Conservation (phyloP, 1,284 basidiomycete species). For the Boletus calvinii region DNA sequence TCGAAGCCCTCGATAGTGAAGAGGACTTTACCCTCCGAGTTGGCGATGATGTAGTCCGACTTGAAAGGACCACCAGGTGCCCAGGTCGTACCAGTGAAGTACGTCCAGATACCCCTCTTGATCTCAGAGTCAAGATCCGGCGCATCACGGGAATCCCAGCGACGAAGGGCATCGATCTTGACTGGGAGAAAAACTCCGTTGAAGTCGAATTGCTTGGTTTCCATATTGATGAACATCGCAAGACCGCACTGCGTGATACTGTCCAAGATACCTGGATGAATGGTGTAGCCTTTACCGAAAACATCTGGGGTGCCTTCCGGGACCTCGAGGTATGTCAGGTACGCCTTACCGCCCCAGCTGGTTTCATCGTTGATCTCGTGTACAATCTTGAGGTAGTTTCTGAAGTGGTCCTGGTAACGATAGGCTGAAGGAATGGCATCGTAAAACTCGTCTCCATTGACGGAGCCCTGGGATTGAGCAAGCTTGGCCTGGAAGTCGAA, state of each 20-base stretch:
- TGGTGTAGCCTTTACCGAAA: slow-evolving; percentile 29
- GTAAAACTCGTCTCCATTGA: slow-evolving; percentile 29
- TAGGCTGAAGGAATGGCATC: slow-evolving; percentile 25
- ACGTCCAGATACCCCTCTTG: slow-evolving; percentile 32
- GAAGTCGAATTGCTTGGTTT: slow-evolving; percentile 33
- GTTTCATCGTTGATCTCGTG: slow-evolving; percentile 29
- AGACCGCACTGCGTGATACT: slow-evolving; percentile 35
- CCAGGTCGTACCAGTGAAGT: slow-evolving; percentile 25
- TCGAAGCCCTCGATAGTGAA: slow-evolving; percentile 34
- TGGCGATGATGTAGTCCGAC: slow-evolving; percentile 30
- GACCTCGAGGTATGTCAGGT: slow-evolving; percentile 26
- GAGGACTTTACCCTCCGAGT: slow-evolving; percentile 28
- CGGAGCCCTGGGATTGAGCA: slow-evolving; percentile 15
- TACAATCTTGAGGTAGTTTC: slow-evolving; percentile 28
- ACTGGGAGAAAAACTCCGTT: slow-evolving; percentile 33
- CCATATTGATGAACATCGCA: slow-evolving; percentile 33
- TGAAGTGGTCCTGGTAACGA: slow-evolving; percentile 28
- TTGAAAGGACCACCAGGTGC: slow-evolving; percentile 28
- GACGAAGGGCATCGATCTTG: slow-evolving; percentile 29
- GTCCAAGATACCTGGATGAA: slow-evolving; percentile 32
- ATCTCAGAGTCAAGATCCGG: slow-evolving; percentile 26
- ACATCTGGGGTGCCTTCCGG: slow-evolving; percentile 28
- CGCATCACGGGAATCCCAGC: slow-evolving; percentile 30
- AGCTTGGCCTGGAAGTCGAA: slow-evolving; percentile 28
- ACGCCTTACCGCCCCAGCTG: slow-evolving; percentile 28